These are phyloP conservation scores for Picea mariana DNA, from an alignment of 83 land plant species.

Conservation along the genomic window DNA sequence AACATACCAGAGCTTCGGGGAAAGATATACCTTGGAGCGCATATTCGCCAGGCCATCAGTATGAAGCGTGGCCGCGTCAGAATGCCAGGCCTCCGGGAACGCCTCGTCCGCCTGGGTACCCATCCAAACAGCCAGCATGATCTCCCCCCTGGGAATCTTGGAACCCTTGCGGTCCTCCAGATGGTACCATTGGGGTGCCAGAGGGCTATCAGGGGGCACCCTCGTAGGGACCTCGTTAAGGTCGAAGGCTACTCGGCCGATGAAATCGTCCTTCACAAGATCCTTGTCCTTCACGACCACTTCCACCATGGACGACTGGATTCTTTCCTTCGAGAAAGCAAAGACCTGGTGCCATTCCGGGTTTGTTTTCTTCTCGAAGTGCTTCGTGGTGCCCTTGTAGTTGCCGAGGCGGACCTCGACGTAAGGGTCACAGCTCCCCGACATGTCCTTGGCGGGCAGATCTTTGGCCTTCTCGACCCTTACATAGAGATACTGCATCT, in stretches of 20 bases:
- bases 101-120: conserved; percentile 81
- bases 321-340: conserved; percentile 53
- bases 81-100: conserved; percentile 73
- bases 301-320: conserved; percentile 60
- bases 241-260: conserved; percentile 63
- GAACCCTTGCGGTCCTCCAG: conserved; percentile 42
- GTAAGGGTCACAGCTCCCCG: conserved; percentile 61
- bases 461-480: conserved; percentile 68
- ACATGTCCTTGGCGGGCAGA: conserved; percentile 45
- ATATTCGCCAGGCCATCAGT: conserved; percentile 33
- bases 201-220: conserved; percentile 85
- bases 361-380: conserved; percentile 46
- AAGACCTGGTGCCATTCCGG: conserved; percentile 85
- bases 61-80: conserved; percentile 47
- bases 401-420: conserved; percentile 72
- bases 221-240: conserved; percentile 67
- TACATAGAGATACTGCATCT: conserved; percentile 73
- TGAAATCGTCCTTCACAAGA: conserved; percentile 67
- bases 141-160: conserved; percentile 46
- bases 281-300: conserved; percentile 72
- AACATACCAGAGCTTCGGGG: conserved; percentile 73
- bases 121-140: conserved; percentile 68
- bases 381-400: conserved; percentile 53
- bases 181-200: conserved; percentile 87
- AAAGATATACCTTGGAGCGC: conserved; percentile 59